Percentiles rank a stretch among this genome's conserved stretches.
Conservation (phyloP, 106 monocot genomes). For the Hemerocallis citrina region DNA sequence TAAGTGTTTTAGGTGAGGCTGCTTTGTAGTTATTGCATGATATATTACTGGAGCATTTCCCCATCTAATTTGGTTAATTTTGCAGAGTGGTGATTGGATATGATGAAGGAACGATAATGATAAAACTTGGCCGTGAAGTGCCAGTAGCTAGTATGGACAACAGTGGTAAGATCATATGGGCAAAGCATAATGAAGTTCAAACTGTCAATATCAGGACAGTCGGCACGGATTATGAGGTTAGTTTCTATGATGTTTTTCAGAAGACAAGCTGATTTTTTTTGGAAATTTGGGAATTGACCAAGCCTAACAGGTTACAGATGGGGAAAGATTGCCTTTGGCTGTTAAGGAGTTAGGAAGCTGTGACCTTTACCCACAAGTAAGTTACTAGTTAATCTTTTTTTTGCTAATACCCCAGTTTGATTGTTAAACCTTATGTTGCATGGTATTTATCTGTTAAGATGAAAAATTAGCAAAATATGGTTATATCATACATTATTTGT, state of each 20-base stretch:
- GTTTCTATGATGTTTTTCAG: constrained; percentile 8
- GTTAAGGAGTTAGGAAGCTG: constrained; percentile 98
- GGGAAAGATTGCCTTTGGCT: constrained; percentile 86
- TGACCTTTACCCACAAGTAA: constrained; percentile 96
- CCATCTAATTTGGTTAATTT: constrained; percentile 1
- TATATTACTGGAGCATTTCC: no score
- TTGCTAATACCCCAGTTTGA: no score
- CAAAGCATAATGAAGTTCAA: constrained; percentile 97
- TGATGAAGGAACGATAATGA: constrained; percentile 99
- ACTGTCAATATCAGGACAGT: constrained; percentile 89
- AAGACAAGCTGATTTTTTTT: neutral
- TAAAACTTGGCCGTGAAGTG: constrained; percentile 93
- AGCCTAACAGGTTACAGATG: constrained; percentile 63
- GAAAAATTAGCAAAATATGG: no score
- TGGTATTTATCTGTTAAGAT: no score
- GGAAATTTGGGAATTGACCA: neutral
- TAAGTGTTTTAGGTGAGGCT: neutral
- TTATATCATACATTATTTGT: no score
- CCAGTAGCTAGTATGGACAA: constrained; percentile 96
- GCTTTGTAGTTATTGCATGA: neutral
- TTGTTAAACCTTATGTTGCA: no score
- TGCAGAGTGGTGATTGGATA: constrained; percentile 90
- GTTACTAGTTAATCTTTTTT: no score
- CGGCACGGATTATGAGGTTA: constrained; percentile 76
- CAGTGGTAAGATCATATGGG: constrained; percentile 98